Percentiles rank a stretch among this genome's conserved stretches.
These are phyloP conservation scores for Boletus vinaceobasis DNA, from an alignment of 768 basidiomycete species.

Conservation along the genomic window DNA sequence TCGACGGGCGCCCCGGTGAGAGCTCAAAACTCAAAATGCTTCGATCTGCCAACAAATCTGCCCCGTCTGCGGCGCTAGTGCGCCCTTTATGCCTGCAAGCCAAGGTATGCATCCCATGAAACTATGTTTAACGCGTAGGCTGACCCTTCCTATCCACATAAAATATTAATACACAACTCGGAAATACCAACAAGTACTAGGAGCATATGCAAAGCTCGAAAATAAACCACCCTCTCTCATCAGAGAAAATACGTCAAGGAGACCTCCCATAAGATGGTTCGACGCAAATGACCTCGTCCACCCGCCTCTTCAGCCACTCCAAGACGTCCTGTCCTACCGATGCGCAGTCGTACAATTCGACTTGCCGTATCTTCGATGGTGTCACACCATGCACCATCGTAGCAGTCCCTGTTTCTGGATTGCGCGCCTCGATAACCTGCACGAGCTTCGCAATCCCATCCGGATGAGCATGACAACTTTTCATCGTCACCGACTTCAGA, in stretches of 20 bases:
- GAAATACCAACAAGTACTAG: not conserved
- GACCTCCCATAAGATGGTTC: slow-evolving; percentile 53
- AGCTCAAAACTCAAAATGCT: slow-evolving; percentile 12
- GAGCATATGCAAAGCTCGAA: slow-evolving; percentile 3
- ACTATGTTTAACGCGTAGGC: not conserved
- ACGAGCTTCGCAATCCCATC: slow-evolving; percentile 69
- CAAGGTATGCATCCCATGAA: not conserved
- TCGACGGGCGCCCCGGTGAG: not conserved
- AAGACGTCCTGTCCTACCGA: slow-evolving; percentile 66
- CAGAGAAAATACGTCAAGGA: slow-evolving; percentile 6
- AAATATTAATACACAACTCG: slow-evolving; percentile 21
- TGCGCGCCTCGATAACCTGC: slow-evolving; percentile 67
- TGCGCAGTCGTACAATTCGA: slow-evolving; percentile 69
- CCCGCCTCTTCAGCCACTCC: slow-evolving; percentile 59
- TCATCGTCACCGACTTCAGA: slow-evolving; percentile 57
- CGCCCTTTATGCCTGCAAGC: not conserved
- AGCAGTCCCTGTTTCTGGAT: slow-evolving; percentile 46
- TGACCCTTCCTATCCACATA: slow-evolving; percentile 1
- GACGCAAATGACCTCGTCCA: slow-evolving; percentile 59
- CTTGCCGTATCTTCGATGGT: slow-evolving; percentile 49
- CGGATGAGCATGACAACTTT: slow-evolving; percentile 59
- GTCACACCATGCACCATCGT: slow-evolving; percentile 43
- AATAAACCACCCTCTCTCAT: not conserved
- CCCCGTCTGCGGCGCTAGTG: slow-evolving; percentile 9
- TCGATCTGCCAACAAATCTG: slow-evolving; percentile 4